Conservation (phyloP, 2,329 filamentous ascomycete species). For the Xylariaceae sp. region DNA sequence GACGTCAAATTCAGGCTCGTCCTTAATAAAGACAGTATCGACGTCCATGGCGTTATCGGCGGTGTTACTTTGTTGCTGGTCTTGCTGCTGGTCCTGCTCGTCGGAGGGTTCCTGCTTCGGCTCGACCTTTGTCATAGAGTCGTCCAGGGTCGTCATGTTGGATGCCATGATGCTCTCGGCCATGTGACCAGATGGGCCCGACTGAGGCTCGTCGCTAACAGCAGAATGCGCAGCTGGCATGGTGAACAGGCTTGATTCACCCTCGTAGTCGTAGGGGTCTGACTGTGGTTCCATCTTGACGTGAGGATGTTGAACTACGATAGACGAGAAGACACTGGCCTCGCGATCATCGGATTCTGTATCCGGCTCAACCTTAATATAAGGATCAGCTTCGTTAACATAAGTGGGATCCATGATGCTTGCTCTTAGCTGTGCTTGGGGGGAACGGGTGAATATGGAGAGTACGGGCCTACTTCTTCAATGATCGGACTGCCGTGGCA, state of each 20-base stretch:
- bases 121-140: background rate
- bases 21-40: background rate
- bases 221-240: background rate
- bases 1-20: background rate
- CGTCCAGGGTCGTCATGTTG: background rate
- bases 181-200: background rate
- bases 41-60: background rate
- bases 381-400: background rate
- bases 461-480: background rate
- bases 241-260: background rate
- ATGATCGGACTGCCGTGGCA: background rate
- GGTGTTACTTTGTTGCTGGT: too few species aligned
- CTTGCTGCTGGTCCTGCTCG: background rate
- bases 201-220: background rate
- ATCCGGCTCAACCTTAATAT: background rate
- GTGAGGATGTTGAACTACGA: background rate
- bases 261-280: background rate
- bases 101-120: background rate
- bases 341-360: background rate
- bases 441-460: background rate
- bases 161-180: background rate
- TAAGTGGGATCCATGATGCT: constrained; percentile 1
- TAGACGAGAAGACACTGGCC: background rate
- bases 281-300: background rate
- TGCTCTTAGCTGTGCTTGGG: background rate